Evolutionary conservation across 768 basidiomycete species (phyloP).

Genomic region (Termitomyces sp.): DNA sequence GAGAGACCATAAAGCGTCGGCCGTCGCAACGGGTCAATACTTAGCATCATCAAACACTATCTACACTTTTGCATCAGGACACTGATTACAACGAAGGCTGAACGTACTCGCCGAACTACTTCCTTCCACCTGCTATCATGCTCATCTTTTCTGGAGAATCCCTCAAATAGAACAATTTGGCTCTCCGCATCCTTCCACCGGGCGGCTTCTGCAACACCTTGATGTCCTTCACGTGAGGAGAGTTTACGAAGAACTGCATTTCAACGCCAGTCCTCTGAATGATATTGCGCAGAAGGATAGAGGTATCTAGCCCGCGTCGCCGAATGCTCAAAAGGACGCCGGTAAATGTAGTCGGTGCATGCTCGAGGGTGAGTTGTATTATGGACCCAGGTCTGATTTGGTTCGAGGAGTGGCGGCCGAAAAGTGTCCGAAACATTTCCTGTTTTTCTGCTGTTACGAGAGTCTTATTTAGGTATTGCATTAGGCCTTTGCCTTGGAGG

Average conservation of each 20-base stretch:
- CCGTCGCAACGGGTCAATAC: not conserved
- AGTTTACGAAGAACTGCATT: constrained; percentile 84
- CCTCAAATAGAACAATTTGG: constrained; percentile 80
- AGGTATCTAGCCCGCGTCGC: constrained; percentile 80
- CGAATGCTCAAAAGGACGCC: constrained; percentile 84
- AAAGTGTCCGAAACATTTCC: constrained; percentile 59
- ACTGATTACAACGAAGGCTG: not conserved
- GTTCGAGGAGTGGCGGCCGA: constrained; percentile 63
- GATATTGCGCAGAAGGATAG: constrained; percentile 86
- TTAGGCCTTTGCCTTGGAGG: constrained; percentile 68
- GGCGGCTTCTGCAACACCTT: constrained; percentile 67
- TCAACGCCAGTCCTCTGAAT: constrained; percentile 90
- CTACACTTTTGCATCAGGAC: not conserved
- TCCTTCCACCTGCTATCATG: constrained; percentile 48
- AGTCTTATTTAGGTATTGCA: constrained; percentile 64
- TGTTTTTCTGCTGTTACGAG: constrained; percentile 67
- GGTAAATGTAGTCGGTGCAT: constrained; percentile 80
- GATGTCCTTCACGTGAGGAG: constrained; percentile 85
- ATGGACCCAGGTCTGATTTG: constrained; percentile 83
- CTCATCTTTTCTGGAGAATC: constrained; percentile 85
- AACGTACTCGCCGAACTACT: constrained; percentile 17
- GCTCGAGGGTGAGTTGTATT: constrained; percentile 68
- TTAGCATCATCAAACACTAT: not conserved
- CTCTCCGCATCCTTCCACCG: constrained; percentile 60
- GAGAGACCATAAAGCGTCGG: not conserved